Evolutionary conservation across 2,329 filamentous ascomycete genomes (phyloP), one percentile per base, ranked within the genome.

Genomic region (Sporothrix sp.): DNA sequence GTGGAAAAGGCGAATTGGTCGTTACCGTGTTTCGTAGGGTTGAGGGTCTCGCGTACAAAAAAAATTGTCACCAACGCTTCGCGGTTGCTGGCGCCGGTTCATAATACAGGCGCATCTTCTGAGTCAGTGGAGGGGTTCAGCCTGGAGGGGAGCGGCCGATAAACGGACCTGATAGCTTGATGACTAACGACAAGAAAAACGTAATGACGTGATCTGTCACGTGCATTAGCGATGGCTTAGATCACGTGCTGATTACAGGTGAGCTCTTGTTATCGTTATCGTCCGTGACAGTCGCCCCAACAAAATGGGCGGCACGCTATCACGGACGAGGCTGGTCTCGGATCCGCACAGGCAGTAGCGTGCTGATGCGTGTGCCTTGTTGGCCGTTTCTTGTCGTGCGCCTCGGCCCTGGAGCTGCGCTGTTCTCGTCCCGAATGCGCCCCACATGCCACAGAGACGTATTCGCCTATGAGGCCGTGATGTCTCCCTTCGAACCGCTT

Each of bases 101-200:
- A n/a, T n/a, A n/a, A n/a, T n/a, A 32, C 38, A 52, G 44, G 45
- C 45, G 27, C 14, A 13, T 27, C 23, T 36, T 36, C 42, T 44
- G 50, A 52, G 43, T 52, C 50, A 52, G 43, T 45, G 50, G 50
- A 52, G 50, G 50, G 50, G 50, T 47, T 25, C 36, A 48, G 44
- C 25, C 9, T 43, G 33, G 43, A 47, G 50, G 44, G 50, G 40
- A 36, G 36, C 43, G 36, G 50, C 50, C 50, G 50, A 51, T 36
- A 51, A 46, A 36, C 50, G 50, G 50, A 51, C 36, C 16, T 28
- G 43, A 51, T 40, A 42, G n/a, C 13, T 9, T 18, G 27, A 27
- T 39, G 27, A 46, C 27, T 18, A 25, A 37, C 1, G 32, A 11
- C 28, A 28, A 45, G n/a, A n/a, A n/a, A n/a, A n/a, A n/a, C n/a